Evolutionary conservation across 2,329 filamentous ascomycete genomes (phyloP), one percentile per base, ranked within the genome.

Genomic region (Helotiales sp.): DNA sequence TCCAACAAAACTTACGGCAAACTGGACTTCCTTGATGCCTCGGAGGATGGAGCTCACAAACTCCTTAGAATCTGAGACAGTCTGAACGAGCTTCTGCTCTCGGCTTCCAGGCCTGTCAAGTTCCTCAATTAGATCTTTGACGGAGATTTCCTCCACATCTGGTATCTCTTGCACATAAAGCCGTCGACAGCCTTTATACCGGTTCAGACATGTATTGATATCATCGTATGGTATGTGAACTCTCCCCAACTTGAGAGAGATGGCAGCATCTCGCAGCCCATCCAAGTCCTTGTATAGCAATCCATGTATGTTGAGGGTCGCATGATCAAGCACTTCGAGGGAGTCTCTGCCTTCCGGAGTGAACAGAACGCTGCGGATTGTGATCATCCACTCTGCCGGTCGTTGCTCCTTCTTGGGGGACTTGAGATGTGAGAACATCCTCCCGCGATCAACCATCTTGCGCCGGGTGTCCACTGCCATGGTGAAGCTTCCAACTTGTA

Each of bases 11-110:
- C 95, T 95, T 76, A 98, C 88, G 0, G 94, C 95, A 75, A 99
- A 93, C 78, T 99, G 96, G 13, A 99, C 91, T 78, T 99, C 96
- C 77, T 97, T 96, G 71, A 99, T 93, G 61, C 96, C 96, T 52
- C 93, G 88, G 59, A 99, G 82, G 49, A 97, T 90, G 0, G 96
- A 97, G 77, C 91, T 92, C 64, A 94, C 86, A 76, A 99, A 96
- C 70, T 97, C 93, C 74, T 94, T 95, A 0, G 93, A 97, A 75
- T 97, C 94, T 0, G 94, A 94, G 0, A 97, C 91, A 0, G 92
- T 91, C 77, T 92, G 91, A 64, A 94, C 89, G 65, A 97, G 85
- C 63, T 92, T 88, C 68, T 86, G 82, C 24, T 84, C 83, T 69
- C 81, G 70, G 87, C 85, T 69, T 79, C 84, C 72, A 8, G 91